phyloP scores from a whole-genome alignment of 805 yeast genomes.

The Zygotorulaspora chibaensis region DNA sequence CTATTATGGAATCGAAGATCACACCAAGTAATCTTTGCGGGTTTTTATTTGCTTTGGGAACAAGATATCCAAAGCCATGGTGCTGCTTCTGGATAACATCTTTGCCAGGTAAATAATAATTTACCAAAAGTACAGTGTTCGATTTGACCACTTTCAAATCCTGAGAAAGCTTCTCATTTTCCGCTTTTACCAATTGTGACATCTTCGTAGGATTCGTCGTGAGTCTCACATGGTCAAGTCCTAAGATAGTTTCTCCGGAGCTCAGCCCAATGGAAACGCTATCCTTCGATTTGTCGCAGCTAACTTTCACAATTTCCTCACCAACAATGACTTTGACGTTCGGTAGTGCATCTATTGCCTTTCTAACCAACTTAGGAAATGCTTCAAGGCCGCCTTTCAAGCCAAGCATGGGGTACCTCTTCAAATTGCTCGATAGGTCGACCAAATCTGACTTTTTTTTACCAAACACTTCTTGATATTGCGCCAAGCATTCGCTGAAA shows the following conservation, averaged over 20 bases:
- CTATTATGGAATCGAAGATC: constrained; percentile 85
- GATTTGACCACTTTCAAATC: constrained; percentile 29
- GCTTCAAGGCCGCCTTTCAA: constrained; percentile 53
- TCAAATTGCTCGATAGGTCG: constrained; percentile 38
- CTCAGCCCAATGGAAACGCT: constrained; percentile 3
- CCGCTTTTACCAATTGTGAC: constrained; percentile 31
- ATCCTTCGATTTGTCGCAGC: constrained; percentile 2
- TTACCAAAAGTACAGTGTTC: constrained; percentile 60
- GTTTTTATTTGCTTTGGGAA: constrained; percentile 53
- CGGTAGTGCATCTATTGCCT: constrained; percentile 35
- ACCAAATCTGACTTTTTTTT: constrained; percentile 38
- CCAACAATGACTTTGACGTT: constrained; percentile 32
- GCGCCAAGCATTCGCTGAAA: constrained; percentile 31
- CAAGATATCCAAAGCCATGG: constrained; percentile 83
- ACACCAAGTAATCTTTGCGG: constrained; percentile 70
- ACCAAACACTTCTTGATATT: constrained; percentile 40
- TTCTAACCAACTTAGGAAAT: constrained; percentile 44
- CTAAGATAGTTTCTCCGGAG: constrained; percentile 5
- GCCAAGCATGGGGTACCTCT: constrained; percentile 58
- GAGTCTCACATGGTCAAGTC: constrained; percentile 55
- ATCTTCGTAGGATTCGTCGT: constrained; percentile 49
- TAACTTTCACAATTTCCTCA: constrained; percentile 10
- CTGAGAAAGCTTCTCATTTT: constrained; percentile 16
- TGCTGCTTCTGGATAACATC: constrained; percentile 38
- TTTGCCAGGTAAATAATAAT: constrained; percentile 52